Evolutionary conservation across 2,329 filamentous ascomycete species (phyloP).

Genomic region (Fusarium subglutinans): DNA sequence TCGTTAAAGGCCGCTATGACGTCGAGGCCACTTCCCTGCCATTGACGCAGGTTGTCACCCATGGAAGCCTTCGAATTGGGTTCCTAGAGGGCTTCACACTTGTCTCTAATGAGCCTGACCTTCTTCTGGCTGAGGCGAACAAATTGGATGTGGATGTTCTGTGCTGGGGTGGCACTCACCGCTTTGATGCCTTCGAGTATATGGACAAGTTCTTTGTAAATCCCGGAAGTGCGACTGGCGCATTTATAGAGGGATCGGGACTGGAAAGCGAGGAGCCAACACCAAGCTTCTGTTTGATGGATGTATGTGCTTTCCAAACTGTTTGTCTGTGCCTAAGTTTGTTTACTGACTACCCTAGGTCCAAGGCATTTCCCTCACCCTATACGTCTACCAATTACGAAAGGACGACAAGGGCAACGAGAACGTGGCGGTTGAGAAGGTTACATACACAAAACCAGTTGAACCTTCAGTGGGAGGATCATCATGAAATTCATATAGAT

Average conservation of each 20-base stretch:
- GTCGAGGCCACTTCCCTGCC: conserved; percentile 73
- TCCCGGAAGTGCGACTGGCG: conserved; percentile 72
- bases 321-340: neutral
- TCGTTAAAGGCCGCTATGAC: conserved; percentile 74
- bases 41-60: conserved; percentile 72
- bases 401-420: conserved; percentile 80
- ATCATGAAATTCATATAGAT: conserved; percentile 43
- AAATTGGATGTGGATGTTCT: conserved; percentile 74
- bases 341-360: conserved; percentile 65
- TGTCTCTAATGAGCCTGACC: conserved; percentile 72
- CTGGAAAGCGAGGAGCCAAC: conserved; percentile 75
- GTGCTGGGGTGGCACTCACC: conserved; percentile 74
- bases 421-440: conserved; percentile 85
- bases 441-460: conserved; percentile 83
- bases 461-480: conserved; percentile 63
- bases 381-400: conserved; percentile 91
- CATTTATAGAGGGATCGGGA: conserved; percentile 67
- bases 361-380: conserved; percentile 92
- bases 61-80: conserved; percentile 71
- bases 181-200: conserved; percentile 76
- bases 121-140: conserved; percentile 74
- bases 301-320: conserved; percentile 70
- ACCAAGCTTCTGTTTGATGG: conserved; percentile 97
- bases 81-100: conserved; percentile 76
- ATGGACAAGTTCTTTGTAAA: conserved; percentile 81